Conservation (phyloP, 2,329 filamentous ascomycete genomes). For the Trichophyton verrucosum region DNA sequence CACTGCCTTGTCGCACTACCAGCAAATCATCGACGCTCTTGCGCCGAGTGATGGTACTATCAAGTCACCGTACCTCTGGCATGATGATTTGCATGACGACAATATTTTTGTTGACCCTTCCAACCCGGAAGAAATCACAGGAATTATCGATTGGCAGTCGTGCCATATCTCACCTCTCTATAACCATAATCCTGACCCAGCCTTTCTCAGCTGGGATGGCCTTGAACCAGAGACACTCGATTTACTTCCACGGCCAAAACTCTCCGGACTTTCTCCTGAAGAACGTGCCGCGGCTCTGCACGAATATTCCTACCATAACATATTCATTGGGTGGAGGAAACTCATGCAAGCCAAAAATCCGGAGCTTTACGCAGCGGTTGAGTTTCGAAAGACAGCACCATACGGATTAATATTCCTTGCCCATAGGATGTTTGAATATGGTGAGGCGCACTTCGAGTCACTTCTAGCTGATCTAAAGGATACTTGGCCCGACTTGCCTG, state of each 20-base stretch:
- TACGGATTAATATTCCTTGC: conserved; percentile 22
- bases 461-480: conserved; percentile 21
- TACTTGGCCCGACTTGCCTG: conserved; percentile 18
- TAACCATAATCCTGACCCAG: conserved; percentile 20
- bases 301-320: conserved; percentile 15
- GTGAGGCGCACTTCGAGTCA: conserved; percentile 22
- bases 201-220: conserved; percentile 20
- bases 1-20: conserved; percentile 18
- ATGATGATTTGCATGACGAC: conserved; percentile 19
- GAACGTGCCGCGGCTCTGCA: conserved; percentile 16
- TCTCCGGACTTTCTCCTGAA: conserved; percentile 18
- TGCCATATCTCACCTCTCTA: conserved; percentile 21
- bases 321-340: conserved; percentile 10
- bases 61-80: conserved; percentile 17
- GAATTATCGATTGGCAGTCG: conserved; percentile 25
- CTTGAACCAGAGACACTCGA: conserved; percentile 15
- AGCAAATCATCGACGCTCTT: conserved; percentile 16
- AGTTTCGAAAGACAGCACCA: conserved; percentile 11
- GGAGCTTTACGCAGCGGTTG: conserved; percentile 6
- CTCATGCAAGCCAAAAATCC: conserved; percentile 11
- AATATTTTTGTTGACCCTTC: conserved; percentile 24
- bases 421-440: conserved; percentile 22
- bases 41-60: conserved; percentile 16
- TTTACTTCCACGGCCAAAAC: conserved; percentile 6
- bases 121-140: conserved; percentile 17